A percentile compares a stretch with the other conserved stretches of the same genome.
These are phyloP conservation scores for Carex scoparia DNA, from an alignment of 176 grass and related monocot genomes.

Conservation along the genomic window DNA sequence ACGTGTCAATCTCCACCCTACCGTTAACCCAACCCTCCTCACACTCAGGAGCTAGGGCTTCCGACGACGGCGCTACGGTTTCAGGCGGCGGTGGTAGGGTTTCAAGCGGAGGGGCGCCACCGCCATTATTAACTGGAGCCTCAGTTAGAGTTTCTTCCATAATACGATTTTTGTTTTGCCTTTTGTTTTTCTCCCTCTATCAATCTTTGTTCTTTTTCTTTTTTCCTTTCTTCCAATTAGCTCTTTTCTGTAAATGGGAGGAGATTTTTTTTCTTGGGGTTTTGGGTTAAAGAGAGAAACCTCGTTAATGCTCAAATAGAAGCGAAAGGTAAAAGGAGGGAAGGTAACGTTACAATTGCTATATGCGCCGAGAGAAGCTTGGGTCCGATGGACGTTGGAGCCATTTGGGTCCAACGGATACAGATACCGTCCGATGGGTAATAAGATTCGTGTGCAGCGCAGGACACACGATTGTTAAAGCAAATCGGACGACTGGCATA, in stretches of 20 bases:
- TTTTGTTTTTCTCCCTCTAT: not conserved
- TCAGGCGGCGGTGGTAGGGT: conserved; percentile 19
- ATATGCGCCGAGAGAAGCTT: not conserved
- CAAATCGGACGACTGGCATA: no score
- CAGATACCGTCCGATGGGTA: no score
- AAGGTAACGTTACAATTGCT: not conserved
- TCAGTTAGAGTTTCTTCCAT: conserved; percentile 6
- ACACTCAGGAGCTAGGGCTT: conserved; percentile 12
- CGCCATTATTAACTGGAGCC: not conserved
- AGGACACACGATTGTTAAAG: no score
- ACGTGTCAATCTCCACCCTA: conserved; percentile 91
- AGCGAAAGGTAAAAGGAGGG: not conserved
- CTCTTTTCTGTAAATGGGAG: not conserved
- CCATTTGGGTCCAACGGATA: no score
- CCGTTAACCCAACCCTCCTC: not conserved
- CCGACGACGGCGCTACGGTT: conserved; percentile 3
- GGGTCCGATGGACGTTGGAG: no score
- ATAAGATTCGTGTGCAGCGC: no score
- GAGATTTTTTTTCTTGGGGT: not conserved
- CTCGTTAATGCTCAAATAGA: conserved; percentile 10
- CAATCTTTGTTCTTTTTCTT: not conserved
- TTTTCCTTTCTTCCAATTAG: not conserved
- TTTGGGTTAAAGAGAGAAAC: conserved; percentile 20
- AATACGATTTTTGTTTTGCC: not conserved
- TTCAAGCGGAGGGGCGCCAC: not conserved